Evolutionary conservation across 495 filamentous ascomycete species (phyloP), one percentile per base, ranked within the genome.

Genomic region (Cercophora newfieldiana): DNA sequence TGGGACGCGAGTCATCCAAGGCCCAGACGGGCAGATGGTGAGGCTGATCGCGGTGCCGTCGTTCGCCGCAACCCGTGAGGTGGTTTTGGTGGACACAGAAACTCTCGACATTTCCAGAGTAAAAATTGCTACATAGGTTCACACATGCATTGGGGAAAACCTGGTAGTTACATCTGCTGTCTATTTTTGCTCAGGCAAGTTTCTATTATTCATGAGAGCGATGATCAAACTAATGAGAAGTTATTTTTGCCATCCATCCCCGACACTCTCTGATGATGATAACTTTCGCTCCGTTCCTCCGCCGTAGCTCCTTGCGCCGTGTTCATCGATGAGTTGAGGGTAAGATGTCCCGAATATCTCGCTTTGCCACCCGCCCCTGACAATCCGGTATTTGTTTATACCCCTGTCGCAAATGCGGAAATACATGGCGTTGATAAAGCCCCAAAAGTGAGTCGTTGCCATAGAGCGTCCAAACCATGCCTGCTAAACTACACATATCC

Each of bases 61-160:
- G 33, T 99, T 97, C 71, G 82, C 84, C 1, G 85, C 90, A 59
- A 97, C 91, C 0, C 87, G 88, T 1, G 89, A 96, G 74, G 70
- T 97, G n/a, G 85, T 98, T 12, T 65, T 98, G 67, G 80, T 99
- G 12, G 94, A 99, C 78, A 80, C 86, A 48, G 93, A 97, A 74
- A 96, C 91, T 7, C 76, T 98, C 68, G 90, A 91, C 69, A 80
- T 90, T 22, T 83, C 94, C 12, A 87, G 79, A 66, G 88, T 98
- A 69, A 81, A 77, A 62, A 79, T 83, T 53, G 58, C 71, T 18
- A 63, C 74, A 0, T 63, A 19, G 30, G 25, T 49, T 3, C 28
- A 63, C 16, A 21, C 21, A 19, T 48, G 2, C 21, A 19, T 48
- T 1, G 24, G 2, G 2, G 1, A n/a, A n/a, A 12, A 16, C 22